Evolutionary conservation across 352 stramenopile genomes (phyloP).

Genomic region (Pythium scleroteichum): DNA sequence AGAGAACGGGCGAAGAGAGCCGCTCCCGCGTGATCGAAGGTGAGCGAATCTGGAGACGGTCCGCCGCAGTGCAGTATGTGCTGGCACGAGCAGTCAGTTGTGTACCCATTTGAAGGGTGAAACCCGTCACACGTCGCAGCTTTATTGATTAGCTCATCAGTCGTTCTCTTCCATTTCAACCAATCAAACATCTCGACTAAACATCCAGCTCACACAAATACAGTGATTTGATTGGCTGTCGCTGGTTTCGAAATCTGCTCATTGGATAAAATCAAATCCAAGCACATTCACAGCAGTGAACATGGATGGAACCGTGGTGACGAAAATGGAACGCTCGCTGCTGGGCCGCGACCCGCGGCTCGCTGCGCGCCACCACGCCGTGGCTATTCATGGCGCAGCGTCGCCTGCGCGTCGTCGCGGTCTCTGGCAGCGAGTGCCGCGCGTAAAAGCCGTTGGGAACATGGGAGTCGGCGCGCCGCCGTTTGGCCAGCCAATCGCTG

Average conservation of each 20-base stretch:
- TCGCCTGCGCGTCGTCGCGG: too few species aligned
- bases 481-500: neutral
- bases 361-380: too few species aligned
- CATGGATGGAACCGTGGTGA: neutral
- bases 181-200: slow-evolving; percentile 12
- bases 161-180: slow-evolving; percentile 4
- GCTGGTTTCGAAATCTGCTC: neutral
- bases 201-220: slow-evolving; percentile 15
- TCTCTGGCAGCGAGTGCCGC: too few species aligned
- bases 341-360: too few species aligned
- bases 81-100: too few species aligned
- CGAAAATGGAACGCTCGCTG: too few species aligned
- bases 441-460: too few species aligned
- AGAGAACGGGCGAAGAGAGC: too few species aligned
- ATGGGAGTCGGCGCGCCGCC: too few species aligned
- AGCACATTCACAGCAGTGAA: neutral
- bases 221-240: slow-evolving; percentile 15
- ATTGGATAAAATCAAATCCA: slow-evolving; percentile 26
- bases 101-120: neutral
- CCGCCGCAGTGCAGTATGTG: neutral
- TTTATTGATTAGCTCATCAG: slow-evolving; percentile 17
- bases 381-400: too few species aligned
- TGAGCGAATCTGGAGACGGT: neutral
- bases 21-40: too few species aligned
- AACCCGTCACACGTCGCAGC: slow-evolving; percentile 15